Conservation (phyloP, 108 stramenopile genomes). For the Bacterosira constricta region DNA sequence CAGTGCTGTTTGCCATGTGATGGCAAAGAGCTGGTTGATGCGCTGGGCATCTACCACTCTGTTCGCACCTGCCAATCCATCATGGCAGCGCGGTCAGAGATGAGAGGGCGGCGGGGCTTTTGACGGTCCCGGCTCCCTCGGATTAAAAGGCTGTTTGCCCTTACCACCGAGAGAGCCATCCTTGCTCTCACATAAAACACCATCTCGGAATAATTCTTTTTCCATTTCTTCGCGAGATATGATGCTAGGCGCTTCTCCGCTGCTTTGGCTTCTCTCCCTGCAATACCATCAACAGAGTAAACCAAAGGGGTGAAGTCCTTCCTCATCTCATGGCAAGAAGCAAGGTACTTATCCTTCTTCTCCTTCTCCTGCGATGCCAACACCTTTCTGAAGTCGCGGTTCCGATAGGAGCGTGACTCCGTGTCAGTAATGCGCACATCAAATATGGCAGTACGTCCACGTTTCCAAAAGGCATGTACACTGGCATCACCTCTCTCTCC, state of each 20-base stretch:
- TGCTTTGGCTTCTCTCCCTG: conserved; percentile 23
- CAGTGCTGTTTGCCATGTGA: too few species aligned
- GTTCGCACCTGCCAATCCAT: neutral
- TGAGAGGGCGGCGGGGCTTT: neutral
- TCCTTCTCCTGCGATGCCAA: conserved; percentile 21
- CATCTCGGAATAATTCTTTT: conserved; percentile 26
- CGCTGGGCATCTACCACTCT: too few species aligned
- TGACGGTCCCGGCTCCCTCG: conserved; percentile 8
- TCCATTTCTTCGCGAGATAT: conserved; percentile 19
- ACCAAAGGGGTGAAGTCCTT: conserved; percentile 41
- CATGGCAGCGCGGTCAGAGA: neutral
- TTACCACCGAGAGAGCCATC: conserved; percentile 25
- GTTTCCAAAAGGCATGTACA: conserved; percentile 34
- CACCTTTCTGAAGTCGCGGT: conserved; percentile 8
- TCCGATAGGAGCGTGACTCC: conserved; percentile 22
- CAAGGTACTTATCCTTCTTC: conserved; percentile 44
- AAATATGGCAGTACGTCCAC: conserved; percentile 23
- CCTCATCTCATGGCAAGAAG: conserved; percentile 12
- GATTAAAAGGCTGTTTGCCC: conserved; percentile 18
- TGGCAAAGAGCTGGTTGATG: too few species aligned
- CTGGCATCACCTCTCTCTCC: conserved; percentile 35
- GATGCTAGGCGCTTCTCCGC: conserved; percentile 15
- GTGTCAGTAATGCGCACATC: conserved; percentile 48
- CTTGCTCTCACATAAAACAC: conserved; percentile 17
- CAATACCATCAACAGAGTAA: conserved; percentile 42